phyloP scores from a whole-genome alignment of 495 filamentous ascomycete genomes.

The Rusavskia elegans region DNA sequence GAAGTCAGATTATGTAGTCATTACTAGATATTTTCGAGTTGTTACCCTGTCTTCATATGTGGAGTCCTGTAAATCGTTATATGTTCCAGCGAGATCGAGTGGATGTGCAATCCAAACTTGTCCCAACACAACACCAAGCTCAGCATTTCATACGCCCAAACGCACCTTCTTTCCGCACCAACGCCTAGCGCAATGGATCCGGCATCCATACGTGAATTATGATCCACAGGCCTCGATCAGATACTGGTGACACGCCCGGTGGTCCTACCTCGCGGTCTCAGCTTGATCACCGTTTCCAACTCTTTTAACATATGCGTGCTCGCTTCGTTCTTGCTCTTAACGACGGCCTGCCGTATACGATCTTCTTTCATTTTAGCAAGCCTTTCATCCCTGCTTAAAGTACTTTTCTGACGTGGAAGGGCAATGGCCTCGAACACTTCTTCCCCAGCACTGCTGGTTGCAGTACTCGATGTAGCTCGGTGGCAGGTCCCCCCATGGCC shows the following conservation, averaged over 20 bases:
- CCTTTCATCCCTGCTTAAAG: constrained; percentile 73
- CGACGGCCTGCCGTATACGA: constrained; percentile 47
- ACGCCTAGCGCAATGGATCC: background rate
- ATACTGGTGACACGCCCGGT: constrained; percentile 36
- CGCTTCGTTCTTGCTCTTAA: constrained; percentile 57
- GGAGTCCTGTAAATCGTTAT: no score
- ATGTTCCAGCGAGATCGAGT: no score
- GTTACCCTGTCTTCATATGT: no score
- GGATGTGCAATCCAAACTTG: no score
- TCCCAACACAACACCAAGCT: no score
- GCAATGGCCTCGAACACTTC: constrained; percentile 88
- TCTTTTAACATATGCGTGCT: constrained; percentile 82
- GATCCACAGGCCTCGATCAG: constrained; percentile 4
- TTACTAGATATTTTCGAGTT: no score
- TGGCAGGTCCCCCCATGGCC: constrained; percentile 24
- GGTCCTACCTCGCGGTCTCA: constrained; percentile 39
- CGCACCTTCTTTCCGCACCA: background rate
- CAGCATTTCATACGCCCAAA: no score
- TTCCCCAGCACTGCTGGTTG: constrained; percentile 36
- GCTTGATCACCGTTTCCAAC: constrained; percentile 74
- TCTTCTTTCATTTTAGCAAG: constrained; percentile 83
- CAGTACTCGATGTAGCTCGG: constrained; percentile 19
- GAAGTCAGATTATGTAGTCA: no score
- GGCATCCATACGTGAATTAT: background rate
- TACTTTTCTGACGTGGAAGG: constrained; percentile 52